Percentiles rank a stretch among this genome's conserved stretches.
Conservation (phyloP, 768 basidiomycete species). For the Lenzites betulinus region DNA sequence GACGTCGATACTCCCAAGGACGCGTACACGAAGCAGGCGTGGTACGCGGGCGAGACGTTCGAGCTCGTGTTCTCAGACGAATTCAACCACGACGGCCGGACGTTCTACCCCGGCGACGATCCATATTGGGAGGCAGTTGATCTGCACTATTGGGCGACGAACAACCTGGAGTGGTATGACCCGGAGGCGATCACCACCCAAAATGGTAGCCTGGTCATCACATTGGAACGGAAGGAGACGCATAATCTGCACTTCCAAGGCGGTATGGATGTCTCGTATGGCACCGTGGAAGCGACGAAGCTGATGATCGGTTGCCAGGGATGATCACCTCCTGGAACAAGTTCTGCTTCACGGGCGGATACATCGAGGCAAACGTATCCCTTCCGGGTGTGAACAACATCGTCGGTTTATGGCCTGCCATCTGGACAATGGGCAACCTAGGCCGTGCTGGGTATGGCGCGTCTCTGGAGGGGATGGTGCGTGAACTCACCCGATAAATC, state of each 20-base stretch:
- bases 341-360: conserved; percentile 91
- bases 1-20: conserved; percentile 73
- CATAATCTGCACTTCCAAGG: conserved; percentile 76
- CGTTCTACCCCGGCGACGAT: conserved; percentile 84
- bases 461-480: conserved; percentile 75
- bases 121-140: conserved; percentile 88
- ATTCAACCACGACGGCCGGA: conserved; percentile 77
- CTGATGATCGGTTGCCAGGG: conserved; percentile 9
- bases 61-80: conserved; percentile 88
- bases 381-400: conserved; percentile 70
- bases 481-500: conserved; percentile 26
- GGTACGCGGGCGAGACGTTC: conserved; percentile 50
- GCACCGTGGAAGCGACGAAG: not conserved
- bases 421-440: conserved; percentile 83
- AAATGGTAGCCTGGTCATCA: conserved; percentile 75
- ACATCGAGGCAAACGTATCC: conserved; percentile 67
- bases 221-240: conserved; percentile 61
- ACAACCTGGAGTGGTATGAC: conserved; percentile 76
- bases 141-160: conserved; percentile 70
- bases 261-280: conserved; percentile 32
- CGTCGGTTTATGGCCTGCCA: conserved; percentile 71
- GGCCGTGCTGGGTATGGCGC: conserved; percentile 91
- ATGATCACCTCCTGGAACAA: conserved; percentile 82
- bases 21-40: conserved; percentile 55
- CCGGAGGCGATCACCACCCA: conserved; percentile 75